Conservation (phyloP, 805 yeast genomes). For the Starmera caribaea region DNA sequence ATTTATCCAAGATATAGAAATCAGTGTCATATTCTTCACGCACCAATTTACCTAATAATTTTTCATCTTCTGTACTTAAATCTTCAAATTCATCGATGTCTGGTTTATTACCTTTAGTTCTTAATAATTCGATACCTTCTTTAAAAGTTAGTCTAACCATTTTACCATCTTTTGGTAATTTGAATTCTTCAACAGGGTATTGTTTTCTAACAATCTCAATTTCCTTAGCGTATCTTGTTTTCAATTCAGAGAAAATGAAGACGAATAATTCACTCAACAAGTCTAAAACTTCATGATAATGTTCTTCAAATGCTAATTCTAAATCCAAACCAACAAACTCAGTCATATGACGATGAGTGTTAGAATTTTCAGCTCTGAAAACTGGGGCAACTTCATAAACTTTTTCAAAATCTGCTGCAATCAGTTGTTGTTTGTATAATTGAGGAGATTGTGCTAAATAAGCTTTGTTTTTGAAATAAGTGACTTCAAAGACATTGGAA, state of each 20-base stretch:
- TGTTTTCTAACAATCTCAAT: slow-evolving; percentile 87
- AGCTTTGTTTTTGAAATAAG: slow-evolving; percentile 88
- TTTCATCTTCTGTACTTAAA: slow-evolving; percentile 89
- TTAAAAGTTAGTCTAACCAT: slow-evolving; percentile 85
- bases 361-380: slow-evolving; percentile 97
- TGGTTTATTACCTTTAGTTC: slow-evolving; percentile 77
- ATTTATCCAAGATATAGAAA: slow-evolving; percentile 95
- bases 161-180: slow-evolving; percentile 86
- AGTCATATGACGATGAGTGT: slow-evolving; percentile 99
- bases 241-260: slow-evolving; percentile 80
- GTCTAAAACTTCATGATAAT: slow-evolving; percentile 84
- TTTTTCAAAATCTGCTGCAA: slow-evolving; percentile 94
- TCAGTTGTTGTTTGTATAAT: slow-evolving; percentile 93
- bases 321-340: slow-evolving; percentile 96
- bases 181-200: slow-evolving; percentile 96
- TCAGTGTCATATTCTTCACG: slow-evolving; percentile 95
- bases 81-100: slow-evolving; percentile 76
- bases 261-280: slow-evolving; percentile 64
- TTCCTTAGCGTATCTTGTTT: slow-evolving; percentile 69
- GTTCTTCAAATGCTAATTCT: slow-evolving; percentile 98
- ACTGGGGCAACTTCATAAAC: slow-evolving; percentile 97
- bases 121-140: slow-evolving; percentile 82
- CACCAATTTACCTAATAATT: slow-evolving; percentile 81
- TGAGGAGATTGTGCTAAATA: slow-evolving; percentile 98
- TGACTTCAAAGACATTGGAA: slow-evolving; percentile 87